Evolutionary conservation across 345 rosid genomes (phyloP), one percentile per base, ranked within the genome.

Genomic region (Pistacia integerrima): DNA sequence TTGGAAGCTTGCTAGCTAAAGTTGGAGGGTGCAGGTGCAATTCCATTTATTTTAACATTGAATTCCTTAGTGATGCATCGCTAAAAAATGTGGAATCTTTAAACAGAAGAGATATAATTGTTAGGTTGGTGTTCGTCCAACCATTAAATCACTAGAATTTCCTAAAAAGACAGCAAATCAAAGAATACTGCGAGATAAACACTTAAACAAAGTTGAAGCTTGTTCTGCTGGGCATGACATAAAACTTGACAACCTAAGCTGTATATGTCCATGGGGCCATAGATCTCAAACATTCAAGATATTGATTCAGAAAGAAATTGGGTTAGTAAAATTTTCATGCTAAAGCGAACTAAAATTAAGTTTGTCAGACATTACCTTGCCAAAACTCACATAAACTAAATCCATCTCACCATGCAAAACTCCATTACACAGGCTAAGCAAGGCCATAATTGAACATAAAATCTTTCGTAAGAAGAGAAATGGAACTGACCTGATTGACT

Each of bases 401-500:
- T 59, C 63, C 17, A 59, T 13, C 36, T 59, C 25, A 20, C 5
- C 2, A 10, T 11, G 9, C 38, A 38, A 38, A 64, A 64, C 25
- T 36, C n/a, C 25, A 36, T n/a, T 38, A 64, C 13, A 41, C 46
- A 41, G 8, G 46, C 46, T 41, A 41, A 41, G 46, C 46, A 5
- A 41, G 46, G 46, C 46, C 9, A 41, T 7, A 41, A 41, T 8
- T 41, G 46, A 20, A 78, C 25, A 44, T 66, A 69, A 64, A 77
- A 72, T 67, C 30, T 35, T 41, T 22, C 11, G 70, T 49, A 20
- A 56, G 52, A 58, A 33, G 35, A 30, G 7, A 28, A 35, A 57
- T 36, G 36, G 30, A 49, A 58, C 81, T 2, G 78, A 89, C 92
- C 90, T 89, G 92, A 80, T 85, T 87, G 71, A 89, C 92, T 0